These are phyloP conservation scores for Clitopilus passeckerianus DNA, from an alignment of 768 basidiomycete genomes.

Conservation along the genomic window DNA sequence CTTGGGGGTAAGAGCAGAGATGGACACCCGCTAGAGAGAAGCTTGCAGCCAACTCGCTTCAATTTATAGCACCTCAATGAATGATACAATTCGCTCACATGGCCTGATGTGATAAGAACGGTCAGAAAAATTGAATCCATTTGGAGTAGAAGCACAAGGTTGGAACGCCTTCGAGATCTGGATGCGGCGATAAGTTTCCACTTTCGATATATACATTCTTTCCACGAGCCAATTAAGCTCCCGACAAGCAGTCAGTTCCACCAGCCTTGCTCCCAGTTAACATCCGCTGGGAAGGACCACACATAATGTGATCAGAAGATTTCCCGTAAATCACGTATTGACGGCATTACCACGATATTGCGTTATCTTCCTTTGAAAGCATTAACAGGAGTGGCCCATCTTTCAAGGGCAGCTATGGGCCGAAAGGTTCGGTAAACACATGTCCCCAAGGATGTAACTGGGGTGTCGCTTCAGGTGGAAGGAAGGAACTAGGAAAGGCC, in stretches of 20 bases:
- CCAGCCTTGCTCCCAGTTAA: neutral
- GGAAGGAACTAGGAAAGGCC: too few relatives aligned
- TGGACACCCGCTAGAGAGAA: neutral
- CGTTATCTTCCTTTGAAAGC: too few relatives aligned
- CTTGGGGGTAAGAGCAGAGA: neutral
- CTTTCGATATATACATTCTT: neutral
- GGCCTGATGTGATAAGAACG: neutral
- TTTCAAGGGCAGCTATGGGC: too few relatives aligned
- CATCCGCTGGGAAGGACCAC: neutral
- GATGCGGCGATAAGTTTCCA: neutral
- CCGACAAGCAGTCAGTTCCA: neutral
- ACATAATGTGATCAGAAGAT: neutral
- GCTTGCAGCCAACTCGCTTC: neutral
- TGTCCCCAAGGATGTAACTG: too few relatives aligned
- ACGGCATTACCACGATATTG: neutral
- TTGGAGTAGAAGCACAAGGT: neutral
- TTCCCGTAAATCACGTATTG: neutral
- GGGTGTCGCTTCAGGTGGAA: too few relatives aligned
- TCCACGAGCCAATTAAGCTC: neutral
- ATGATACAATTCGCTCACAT: neutral
- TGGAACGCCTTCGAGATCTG: neutral
- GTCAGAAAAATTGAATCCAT: neutral
- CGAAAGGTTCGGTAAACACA: too few relatives aligned
- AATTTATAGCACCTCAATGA: neutral
- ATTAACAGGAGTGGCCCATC: too few relatives aligned